Conservation (phyloP, 2,329 filamentous ascomycete species). For the Penicillium nordicum region DNA sequence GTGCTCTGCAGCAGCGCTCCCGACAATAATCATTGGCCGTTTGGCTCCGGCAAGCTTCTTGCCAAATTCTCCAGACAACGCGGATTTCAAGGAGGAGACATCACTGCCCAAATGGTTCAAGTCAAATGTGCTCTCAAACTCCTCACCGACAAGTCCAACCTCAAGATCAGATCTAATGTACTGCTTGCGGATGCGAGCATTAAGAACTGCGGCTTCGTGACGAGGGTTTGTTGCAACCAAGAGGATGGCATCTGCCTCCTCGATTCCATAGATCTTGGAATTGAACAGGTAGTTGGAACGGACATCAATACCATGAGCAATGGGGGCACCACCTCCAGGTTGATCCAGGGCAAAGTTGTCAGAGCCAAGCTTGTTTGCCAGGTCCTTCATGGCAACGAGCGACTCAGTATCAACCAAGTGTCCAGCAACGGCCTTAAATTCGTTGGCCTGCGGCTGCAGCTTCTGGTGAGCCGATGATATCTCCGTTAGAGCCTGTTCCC, state of each 20-base stretch:
- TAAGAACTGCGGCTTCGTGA: slow-evolving; percentile 91
- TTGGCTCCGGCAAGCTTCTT: slow-evolving; percentile 86
- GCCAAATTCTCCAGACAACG: slow-evolving; percentile 81
- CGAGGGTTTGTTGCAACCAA: slow-evolving; percentile 93
- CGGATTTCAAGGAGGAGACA: slow-evolving; percentile 75
- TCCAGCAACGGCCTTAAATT: slow-evolving; percentile 93
- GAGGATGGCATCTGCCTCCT: slow-evolving; percentile 88
- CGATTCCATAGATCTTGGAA: slow-evolving; percentile 87
- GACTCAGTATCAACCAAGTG: slow-evolving; percentile 90
- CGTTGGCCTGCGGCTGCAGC: slow-evolving; percentile 79
- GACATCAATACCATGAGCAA: slow-evolving; percentile 89
- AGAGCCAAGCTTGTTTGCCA: slow-evolving; percentile 93
- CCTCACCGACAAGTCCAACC: slow-evolving; percentile 84
- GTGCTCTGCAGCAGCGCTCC: slow-evolving; percentile 88
- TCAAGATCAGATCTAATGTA: slow-evolving; percentile 95
- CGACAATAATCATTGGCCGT: slow-evolving; percentile 94
- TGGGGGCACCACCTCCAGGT: slow-evolving; percentile 73
- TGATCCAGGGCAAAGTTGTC: slow-evolving; percentile 94
- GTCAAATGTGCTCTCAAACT: slow-evolving; percentile 92
- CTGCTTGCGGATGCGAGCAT: slow-evolving; percentile 95
- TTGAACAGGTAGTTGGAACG: slow-evolving; percentile 97
- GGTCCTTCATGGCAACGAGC: slow-evolving; percentile 92
- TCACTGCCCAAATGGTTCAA: slow-evolving; percentile 85
- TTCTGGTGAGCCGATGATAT: slow-evolving; percentile 76
- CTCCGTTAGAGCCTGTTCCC: slow-evolving; percentile 92